Evolutionary conservation across 2,329 filamentous ascomycete genomes (phyloP), one percentile per base, ranked within the genome.

Genomic region (Cadophora sp.): DNA sequence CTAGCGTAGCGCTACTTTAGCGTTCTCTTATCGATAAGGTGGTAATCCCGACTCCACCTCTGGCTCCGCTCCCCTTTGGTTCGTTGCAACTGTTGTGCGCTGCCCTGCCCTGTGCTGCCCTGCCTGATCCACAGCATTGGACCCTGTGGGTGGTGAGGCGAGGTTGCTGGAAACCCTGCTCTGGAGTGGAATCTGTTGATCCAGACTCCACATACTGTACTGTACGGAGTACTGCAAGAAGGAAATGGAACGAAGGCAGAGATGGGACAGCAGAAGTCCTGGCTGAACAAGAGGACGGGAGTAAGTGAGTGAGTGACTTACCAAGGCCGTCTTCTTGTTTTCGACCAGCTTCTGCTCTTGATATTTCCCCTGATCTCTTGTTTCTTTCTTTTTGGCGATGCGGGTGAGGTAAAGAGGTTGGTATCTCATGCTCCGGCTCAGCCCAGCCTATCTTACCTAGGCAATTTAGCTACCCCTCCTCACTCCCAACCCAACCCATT

Each of bases 1-100:
- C 14, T 33, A 53, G 50, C n/a, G 50, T n/a, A 6, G 7, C 50
- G 16, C 50, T 53, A 53, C 18, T 4, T 16, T 50, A 53, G 50
- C 50, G 27, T 33, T 4, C 3, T 53, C 50, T 53, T 53, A 53
- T 53, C 50, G 50, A 53, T 53, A 53, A 53, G 50, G 16, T 24
- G 50, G 6, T 14, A 33, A n/a, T 30, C 50, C 24, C 30, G 24
- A 27, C 41, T 18, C 41, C 41, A 45, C 41, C 41, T 39, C 41
- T 5, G 13, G 41, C 41, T 45, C 41, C 41, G 13, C 36, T 39
- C 11, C 11, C 8, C 36, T 13, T 39, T 39, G 27, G 27, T 30
- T 30, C 27, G 27, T 30, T 30, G 4, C 27, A 30, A 30, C 27
- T 30, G 27, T 6, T 30, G 3, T 30, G 27, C 27, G 27, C 27